phyloP scores from a whole-genome alignment of 2,329 filamentous ascomycete species.

The Pyrenophora tritici-repentis region DNA sequence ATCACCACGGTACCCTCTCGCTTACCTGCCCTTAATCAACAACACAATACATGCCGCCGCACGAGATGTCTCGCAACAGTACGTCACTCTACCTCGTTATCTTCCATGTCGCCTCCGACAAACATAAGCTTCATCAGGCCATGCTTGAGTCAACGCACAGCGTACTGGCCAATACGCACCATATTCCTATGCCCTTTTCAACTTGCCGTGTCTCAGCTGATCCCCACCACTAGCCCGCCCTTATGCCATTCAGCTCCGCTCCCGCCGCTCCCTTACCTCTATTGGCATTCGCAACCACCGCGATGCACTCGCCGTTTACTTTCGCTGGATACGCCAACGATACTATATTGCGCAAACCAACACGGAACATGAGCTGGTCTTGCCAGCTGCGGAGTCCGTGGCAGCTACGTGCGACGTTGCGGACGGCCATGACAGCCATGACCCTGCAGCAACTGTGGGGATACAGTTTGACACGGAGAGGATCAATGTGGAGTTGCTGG shows the following conservation, averaged over 20 bases:
- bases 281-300: constrained; percentile 28
- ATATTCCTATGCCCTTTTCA: background rate
- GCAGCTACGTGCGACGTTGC: constrained; percentile 34
- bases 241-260: constrained; percentile 8
- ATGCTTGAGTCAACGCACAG: background rate
- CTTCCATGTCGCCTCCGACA: background rate
- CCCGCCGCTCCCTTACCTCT: constrained; percentile 21
- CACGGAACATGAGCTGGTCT: constrained; percentile 57
- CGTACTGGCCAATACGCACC: background rate
- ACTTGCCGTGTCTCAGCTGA: constrained; percentile 1
- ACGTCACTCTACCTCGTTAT: background rate
- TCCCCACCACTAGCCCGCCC: constrained; percentile 6
- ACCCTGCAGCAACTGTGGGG: background rate
- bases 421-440: background rate
- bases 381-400: constrained; percentile 82
- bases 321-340: constrained; percentile 28
- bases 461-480: background rate
- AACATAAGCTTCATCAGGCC: background rate
- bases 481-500: constrained; percentile 4
- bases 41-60: background rate
- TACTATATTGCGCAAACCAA: constrained; percentile 8
- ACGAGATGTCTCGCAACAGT: constrained; percentile 13
- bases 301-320: constrained; percentile 29
- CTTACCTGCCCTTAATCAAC: background rate
- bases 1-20: background rate